phyloP scores from a whole-genome alignment of 2,329 filamentous ascomycete genomes.

The Aspergillus intermedius region DNA sequence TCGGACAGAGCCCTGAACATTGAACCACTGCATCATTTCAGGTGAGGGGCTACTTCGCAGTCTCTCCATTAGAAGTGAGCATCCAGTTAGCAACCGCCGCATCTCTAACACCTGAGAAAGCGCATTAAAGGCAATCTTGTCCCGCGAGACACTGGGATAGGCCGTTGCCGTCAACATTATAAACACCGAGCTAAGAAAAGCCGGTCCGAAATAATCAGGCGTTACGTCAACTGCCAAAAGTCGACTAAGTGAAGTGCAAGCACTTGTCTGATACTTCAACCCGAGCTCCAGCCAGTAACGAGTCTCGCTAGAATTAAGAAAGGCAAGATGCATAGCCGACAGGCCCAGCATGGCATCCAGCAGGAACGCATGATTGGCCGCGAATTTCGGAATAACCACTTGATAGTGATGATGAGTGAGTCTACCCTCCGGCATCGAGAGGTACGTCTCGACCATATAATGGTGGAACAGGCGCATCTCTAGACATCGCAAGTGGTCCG shows the following conservation, averaged over 20 bases:
- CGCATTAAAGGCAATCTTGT: constrained; percentile 19
- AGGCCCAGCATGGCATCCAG: constrained; percentile 40
- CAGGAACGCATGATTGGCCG: constrained; percentile 39
- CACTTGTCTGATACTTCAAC: constrained; percentile 31
- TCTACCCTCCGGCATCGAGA: constrained; percentile 25
- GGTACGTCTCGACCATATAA: constrained; percentile 31
- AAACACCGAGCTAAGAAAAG: constrained; percentile 35
- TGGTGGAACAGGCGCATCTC: constrained; percentile 36
- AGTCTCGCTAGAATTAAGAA: constrained; percentile 21
- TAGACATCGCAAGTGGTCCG: constrained; percentile 19
- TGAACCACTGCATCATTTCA: constrained; percentile 9
- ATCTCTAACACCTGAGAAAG: constrained; percentile 22
- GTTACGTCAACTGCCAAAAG: constrained; percentile 30
- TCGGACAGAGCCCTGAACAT: constrained; percentile 13
- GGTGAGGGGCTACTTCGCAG: neutral
- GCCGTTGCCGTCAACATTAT: constrained; percentile 33
- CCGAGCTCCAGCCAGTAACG: constrained; percentile 29
- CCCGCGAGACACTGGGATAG: constrained; percentile 22
- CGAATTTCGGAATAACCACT: constrained; percentile 29
- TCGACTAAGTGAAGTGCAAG: constrained; percentile 28
- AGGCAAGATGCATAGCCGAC: constrained; percentile 39
- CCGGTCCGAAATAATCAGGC: constrained; percentile 37
- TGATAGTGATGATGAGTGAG: constrained; percentile 29
- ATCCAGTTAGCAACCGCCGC: constrained; percentile 24
- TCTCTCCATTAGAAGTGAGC: constrained; percentile 17